These are phyloP conservation scores for Calonectria crousiana DNA, from an alignment of 2,329 filamentous ascomycete species.

Conservation along the genomic window DNA sequence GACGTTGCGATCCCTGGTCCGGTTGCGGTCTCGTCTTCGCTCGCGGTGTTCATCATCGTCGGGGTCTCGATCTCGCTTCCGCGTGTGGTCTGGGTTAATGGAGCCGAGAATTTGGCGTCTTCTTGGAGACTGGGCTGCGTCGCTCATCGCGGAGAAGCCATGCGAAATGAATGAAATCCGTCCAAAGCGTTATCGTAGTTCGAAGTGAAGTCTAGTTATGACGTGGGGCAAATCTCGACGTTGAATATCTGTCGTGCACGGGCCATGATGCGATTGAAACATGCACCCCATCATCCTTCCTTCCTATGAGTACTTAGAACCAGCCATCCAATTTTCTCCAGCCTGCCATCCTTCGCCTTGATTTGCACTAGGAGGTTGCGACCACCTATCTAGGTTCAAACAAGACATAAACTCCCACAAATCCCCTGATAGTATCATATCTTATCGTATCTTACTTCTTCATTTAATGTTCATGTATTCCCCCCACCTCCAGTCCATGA, in stretches of 20 bases:
- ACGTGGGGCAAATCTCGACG: conserved; percentile 1
- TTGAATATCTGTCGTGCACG: not conserved
- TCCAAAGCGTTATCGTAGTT: not conserved
- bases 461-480: not conserved
- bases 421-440: not conserved
- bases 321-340: not conserved
- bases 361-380: not conserved
- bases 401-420: not conserved
- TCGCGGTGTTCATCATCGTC: conserved; percentile 1
- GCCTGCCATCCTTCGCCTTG: not conserved
- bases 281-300: not conserved
- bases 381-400: not conserved
- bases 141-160: conserved; percentile 49
- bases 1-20: conserved; percentile 1
- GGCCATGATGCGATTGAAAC: not conserved
- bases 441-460: too few relatives aligned
- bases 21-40: not conserved
- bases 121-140: conserved; percentile 49
- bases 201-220: not conserved
- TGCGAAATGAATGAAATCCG: conserved; percentile 32
- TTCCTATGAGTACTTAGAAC: not conserved
- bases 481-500: not conserved
- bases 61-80: conserved; percentile 16
- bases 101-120: conserved; percentile 64
- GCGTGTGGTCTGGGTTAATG: conserved; percentile 53